Base-by-base conservation (phyloP, 1,284 basidiomycete genomes). In the Xerocomus nothofagi region DNA sequence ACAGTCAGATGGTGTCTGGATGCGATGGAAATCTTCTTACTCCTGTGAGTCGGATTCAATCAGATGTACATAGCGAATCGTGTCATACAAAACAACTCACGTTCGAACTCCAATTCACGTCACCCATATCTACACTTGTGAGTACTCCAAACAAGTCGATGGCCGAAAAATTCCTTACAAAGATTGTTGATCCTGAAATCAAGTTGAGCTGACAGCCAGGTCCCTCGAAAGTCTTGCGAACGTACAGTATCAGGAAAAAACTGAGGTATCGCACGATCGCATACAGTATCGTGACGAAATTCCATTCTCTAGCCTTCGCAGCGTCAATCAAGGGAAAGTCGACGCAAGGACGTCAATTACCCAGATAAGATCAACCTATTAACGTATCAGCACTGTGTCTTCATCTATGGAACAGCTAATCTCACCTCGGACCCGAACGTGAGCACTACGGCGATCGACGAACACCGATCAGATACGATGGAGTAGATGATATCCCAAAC, bases 341-440 rank as follows among this genome's bases (percentile, higher is more conserved):
- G 17, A 27, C 26, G 10, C 4, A 5, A 33, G 7, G 18, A 34
- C 2, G 4, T 26, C 3, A 18, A 39, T 4, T 23, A 51, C 58
- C 58, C 58, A 60, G 27, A 62, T 50, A 8, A 62, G 29, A 2
- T 60, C 50, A 10, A 60, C 46, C 58, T 60, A 47, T 33, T 36
- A 39, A 30, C 3, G 11, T 27, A 30, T 49, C 14, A 38, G 18
- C 21, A 20, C 24, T 4, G 10, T 18, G 1, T 30, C 17, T 8
- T 23, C 8, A 20, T 29, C 26, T 14, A 5, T 6, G 10, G 8
- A 29, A 17, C 4, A 23, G 12, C 7, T 11, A 32, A 29, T 11
- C 36, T 37, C 14, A 54, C 58, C 57, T 59, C 58, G 3, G 9
- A 47, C 15, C 38, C 54, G 5, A 59, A 11, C 1, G 8, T 5